Evolutionary conservation across 139 green algal genomes (phyloP), one percentile per base, ranked within the genome.

Genomic region (Microglena sp.): DNA sequence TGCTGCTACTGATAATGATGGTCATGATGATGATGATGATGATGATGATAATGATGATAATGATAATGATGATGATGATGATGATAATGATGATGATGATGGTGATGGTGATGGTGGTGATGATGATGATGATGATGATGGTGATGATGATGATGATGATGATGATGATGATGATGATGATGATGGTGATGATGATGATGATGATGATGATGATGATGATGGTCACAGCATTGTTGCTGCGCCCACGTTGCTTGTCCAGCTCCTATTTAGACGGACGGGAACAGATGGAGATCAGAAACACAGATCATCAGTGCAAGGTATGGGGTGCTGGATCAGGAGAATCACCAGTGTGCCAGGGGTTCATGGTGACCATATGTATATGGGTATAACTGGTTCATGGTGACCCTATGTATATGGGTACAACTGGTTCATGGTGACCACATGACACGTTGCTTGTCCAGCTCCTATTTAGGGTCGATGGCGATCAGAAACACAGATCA

Each of bases 241-340:
- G 73, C 8, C 71, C 87, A n/a, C 80, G 68, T 73, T 87, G 82
- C 35, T 80, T 74, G 77, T 96, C 90, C 30, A 96, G 73, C 75
- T 95, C 89, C 67, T 82, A 69, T 35, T 22, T 33, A 55, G 22
- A 53, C 5, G 15, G 21, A 26, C 50, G 21, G 55, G 55, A 7
- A 8, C 8, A n/a, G n/a, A n/a, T n/a, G n/a, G n/a, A n/a, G n/a
- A n/a, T n/a, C n/a, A n/a, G 24, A n/a, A 28, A 62, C 8, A 30
- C 50, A 59, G 8, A 59, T 59, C 18, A 15, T 32, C 28, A 32
- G 6, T 11, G 18, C 28, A 11, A n/a, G 26, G 21, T 24, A 18
- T 24, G 6, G 6, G 28, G 11, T 59, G 6, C 50, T 27, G 28
- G 8, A 59, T n/a, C 18, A 27, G 21, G 21, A 59, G 18, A 59